Base-by-base conservation (phyloP, 1,284 basidiomycete genomes). In the Leccinum pallidistipes region DNA sequence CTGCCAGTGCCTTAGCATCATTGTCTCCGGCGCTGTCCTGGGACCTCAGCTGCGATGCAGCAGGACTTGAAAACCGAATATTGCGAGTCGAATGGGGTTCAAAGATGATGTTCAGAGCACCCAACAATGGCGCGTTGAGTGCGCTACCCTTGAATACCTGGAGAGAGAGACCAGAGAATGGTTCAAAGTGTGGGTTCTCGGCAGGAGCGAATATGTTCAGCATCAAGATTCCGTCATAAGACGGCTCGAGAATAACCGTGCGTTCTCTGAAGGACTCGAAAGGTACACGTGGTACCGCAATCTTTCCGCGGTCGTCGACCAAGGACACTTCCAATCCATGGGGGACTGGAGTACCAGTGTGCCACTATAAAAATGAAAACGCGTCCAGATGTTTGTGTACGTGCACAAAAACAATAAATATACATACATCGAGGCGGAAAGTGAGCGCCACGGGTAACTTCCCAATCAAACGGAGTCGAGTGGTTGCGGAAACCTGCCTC, bases 51-150 rank as follows among this genome's bases (percentile, higher is more conserved):
- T 57, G 27, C 3, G 9, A 32, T 3, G 56, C 62, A 27, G 58
- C 56, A 8, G 56, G 27, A 14, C 57, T 64, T 49, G 65, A 57
- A 24, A 59, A 57, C 3, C 65, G 62, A 5, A 66, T 45, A 9
- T 66, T 65, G 7, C 64, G 64, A 5, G 56, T 60, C 12, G 64
- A 31, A 8, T 60, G 56, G 1, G 58, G 56, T 8, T 65, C 64
- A 29, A 65, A 65, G 9, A 66, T 27, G 21, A 64, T 14, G 29
- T 66, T 65, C 51, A 65, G 7, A 51, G 64, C 34, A 53, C 64
- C 64, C 47, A 66, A 51, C 40, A 31, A 14, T 21, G 55, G 50
- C 3, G 27, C 1, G 45, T 49, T 5, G 18, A 0, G 10, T 5
- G 3, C 0, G 4, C 21, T 27, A 9, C 9, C 27, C 24, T 31